These are phyloP conservation scores for Hypoxylon perforatum DNA, from an alignment of 495 filamentous ascomycete species.

Conservation along the genomic window DNA sequence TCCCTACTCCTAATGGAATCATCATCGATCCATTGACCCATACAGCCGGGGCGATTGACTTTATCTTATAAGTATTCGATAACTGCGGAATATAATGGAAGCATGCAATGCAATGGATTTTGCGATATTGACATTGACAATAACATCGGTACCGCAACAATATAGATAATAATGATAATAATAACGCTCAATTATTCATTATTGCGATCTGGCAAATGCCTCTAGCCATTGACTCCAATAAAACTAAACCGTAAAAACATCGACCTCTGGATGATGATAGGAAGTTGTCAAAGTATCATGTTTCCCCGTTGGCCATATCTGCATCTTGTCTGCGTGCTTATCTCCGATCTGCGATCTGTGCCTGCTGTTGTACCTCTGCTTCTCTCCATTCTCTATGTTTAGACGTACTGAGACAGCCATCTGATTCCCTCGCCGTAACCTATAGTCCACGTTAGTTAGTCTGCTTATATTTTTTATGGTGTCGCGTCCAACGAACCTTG, in stretches of 20 bases:
- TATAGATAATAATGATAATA: constrained; percentile 5
- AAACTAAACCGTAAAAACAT: constrained; percentile 47
- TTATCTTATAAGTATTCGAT: too few relatives aligned
- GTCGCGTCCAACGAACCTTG: constrained; percentile 71
- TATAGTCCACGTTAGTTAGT: constrained; percentile 34
- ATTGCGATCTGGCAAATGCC: constrained; percentile 47
- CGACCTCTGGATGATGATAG: constrained; percentile 44
- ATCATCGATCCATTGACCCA: background rate
- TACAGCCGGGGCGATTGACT: too few relatives aligned
- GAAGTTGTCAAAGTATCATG: constrained; percentile 42
- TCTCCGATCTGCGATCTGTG: constrained; percentile 16
- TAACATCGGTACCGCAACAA: background rate
- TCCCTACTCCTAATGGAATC: background rate
- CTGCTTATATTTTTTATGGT: background rate
- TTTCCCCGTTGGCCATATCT: constrained; percentile 34
- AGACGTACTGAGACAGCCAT: constrained; percentile 84
- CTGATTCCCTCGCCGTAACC: constrained; percentile 81
- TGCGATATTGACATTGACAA: too few relatives aligned
- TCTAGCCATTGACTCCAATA: constrained; percentile 50
- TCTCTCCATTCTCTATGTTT: constrained; percentile 37
- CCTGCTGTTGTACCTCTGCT: constrained; percentile 6
- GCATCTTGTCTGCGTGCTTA: constrained; percentile 8
- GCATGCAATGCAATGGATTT: too few relatives aligned
- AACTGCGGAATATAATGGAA: too few relatives aligned
- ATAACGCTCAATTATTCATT: constrained; percentile 41